A percentile compares a stretch with the other conserved stretches of the same genome.
These are phyloP conservation scores for Geranium brycei DNA, from an alignment of 345 rosid genomes.

Conservation along the genomic window DNA sequence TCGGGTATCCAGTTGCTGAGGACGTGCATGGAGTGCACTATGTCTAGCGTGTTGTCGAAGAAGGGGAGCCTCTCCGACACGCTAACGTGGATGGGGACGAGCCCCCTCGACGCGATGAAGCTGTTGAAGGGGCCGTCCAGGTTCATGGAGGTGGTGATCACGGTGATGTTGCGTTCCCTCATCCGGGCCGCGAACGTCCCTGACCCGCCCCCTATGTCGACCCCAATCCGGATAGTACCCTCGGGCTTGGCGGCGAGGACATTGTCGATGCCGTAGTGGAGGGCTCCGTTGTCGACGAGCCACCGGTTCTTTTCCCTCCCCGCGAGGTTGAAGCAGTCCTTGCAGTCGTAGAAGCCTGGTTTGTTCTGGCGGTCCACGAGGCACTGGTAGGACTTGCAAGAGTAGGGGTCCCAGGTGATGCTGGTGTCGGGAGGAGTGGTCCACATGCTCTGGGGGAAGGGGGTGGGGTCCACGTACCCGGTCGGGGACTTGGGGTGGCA, in stretches of 20 bases:
- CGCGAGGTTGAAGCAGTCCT: conserved; percentile 34
- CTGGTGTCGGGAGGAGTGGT: conserved; percentile 23
- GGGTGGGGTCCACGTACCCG: conserved; percentile 24
- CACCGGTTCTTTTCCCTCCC: conserved; percentile 31
- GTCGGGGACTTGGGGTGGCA: conserved; percentile 29
- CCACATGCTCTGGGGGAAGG: conserved; percentile 29
- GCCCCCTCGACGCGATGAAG: conserved; percentile 39
- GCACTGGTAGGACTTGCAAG: conserved; percentile 36
- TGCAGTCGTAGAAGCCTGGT: conserved; percentile 30
- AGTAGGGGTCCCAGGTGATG: conserved; percentile 36
- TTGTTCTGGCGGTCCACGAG: conserved; percentile 22
- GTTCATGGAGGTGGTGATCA: conserved; percentile 37
- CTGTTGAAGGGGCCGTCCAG: conserved; percentile 41
- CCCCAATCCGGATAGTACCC: conserved; percentile 30
- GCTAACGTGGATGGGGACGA: conserved; percentile 32
- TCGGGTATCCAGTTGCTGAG: conserved; percentile 41
- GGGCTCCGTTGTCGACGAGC: conserved; percentile 24
- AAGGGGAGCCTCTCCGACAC: conserved; percentile 42
- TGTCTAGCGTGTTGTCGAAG: conserved; percentile 41
- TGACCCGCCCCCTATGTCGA: conserved; percentile 34
- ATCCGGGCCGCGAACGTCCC: conserved; percentile 50
- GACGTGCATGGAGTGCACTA: conserved; percentile 43
- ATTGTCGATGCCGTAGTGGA: conserved; percentile 31
- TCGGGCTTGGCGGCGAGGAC: conserved; percentile 18
- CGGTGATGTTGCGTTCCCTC: conserved; percentile 40